Percentiles rank a stretch among this genome's conserved stretches.
Conservation (phyloP, 2,329 filamentous ascomycete species). For the Aspergillus pseudonomiae region DNA sequence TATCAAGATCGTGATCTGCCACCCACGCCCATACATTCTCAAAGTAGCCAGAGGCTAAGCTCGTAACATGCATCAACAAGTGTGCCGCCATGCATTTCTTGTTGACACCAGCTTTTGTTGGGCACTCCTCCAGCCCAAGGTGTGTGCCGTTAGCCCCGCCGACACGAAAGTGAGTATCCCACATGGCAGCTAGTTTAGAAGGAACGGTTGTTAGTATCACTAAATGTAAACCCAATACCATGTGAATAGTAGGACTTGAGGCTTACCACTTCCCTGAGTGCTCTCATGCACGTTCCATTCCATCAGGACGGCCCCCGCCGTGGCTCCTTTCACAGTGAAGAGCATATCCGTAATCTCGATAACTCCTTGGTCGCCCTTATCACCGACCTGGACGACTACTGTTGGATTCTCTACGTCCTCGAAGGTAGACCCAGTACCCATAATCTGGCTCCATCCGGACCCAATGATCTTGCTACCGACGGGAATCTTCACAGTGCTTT, state of each 20-base stretch:
- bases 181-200: conserved; percentile 42
- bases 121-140: conserved; percentile 47
- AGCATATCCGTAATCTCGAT: conserved; percentile 75
- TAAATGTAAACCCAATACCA: no score
- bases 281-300: conserved; percentile 66
- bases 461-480: conserved; percentile 57
- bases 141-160: conserved; percentile 56
- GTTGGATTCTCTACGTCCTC: conserved; percentile 61
- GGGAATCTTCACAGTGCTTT: conserved; percentile 51
- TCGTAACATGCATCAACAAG: conserved; percentile 43
- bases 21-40: conserved; percentile 58
- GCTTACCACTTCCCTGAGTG: conserved; percentile 40
- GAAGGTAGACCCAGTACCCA: conserved; percentile 61
- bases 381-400: conserved; percentile 69
- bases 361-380: conserved; percentile 63
- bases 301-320: conserved; percentile 70
- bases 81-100: conserved; percentile 37
- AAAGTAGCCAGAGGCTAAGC: conserved; percentile 44
- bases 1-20: conserved; percentile 60
- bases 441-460: conserved; percentile 59
- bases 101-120: conserved; percentile 43
- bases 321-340: conserved; percentile 67
- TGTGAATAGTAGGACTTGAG: no score
- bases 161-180: conserved; percentile 58
- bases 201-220: no score